These are phyloP conservation scores for Pseudogymnoascus sp. DNA, from an alignment of 2,329 filamentous ascomycete genomes.

Conservation along the genomic window DNA sequence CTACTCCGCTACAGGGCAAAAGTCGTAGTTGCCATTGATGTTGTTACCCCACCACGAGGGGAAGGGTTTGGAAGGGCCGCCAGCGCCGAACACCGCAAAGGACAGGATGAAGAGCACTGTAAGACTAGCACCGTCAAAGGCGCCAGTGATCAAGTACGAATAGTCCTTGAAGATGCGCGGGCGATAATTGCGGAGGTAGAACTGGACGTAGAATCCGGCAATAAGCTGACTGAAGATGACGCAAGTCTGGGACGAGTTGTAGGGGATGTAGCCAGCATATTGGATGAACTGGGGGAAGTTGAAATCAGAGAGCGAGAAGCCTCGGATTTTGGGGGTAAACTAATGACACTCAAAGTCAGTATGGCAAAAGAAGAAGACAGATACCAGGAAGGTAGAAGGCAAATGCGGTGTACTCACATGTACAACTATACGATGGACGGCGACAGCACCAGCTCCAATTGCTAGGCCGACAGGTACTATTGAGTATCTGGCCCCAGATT, in stretches of 20 bases:
- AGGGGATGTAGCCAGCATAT: constrained; percentile 46
- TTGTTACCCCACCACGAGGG: constrained; percentile 32
- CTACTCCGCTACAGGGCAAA: constrained; percentile 17
- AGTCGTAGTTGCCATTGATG: constrained; percentile 20
- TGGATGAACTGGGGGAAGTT: constrained; percentile 48
- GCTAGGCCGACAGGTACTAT: constrained; percentile 43
- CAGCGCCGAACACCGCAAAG: constrained; percentile 37
- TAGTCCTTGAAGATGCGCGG: constrained; percentile 34
- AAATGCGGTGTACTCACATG: constrained; percentile 26
- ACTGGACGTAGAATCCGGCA: constrained; percentile 36
- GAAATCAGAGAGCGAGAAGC: constrained; percentile 35
- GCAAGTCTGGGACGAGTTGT: constrained; percentile 47
- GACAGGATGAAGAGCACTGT: constrained; percentile 34
- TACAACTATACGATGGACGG: constrained; percentile 36
- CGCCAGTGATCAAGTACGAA: constrained; percentile 34
- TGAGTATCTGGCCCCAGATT: constrained; percentile 33
- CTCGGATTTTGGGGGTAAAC: constrained; percentile 39
- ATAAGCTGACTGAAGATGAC: constrained; percentile 40
- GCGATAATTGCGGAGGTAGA: constrained; percentile 31
- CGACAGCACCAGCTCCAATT: constrained; percentile 38
- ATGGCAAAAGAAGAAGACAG: not conserved
- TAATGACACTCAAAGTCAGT: constrained; percentile 17
- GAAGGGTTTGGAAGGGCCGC: constrained; percentile 30
- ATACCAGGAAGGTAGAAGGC: constrained; percentile 2
- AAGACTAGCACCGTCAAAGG: constrained; percentile 33